Evolutionary conservation across 495 filamentous ascomycete species (phyloP), one percentile per base, ranked within the genome.

Genomic region (Tuber brumale): DNA sequence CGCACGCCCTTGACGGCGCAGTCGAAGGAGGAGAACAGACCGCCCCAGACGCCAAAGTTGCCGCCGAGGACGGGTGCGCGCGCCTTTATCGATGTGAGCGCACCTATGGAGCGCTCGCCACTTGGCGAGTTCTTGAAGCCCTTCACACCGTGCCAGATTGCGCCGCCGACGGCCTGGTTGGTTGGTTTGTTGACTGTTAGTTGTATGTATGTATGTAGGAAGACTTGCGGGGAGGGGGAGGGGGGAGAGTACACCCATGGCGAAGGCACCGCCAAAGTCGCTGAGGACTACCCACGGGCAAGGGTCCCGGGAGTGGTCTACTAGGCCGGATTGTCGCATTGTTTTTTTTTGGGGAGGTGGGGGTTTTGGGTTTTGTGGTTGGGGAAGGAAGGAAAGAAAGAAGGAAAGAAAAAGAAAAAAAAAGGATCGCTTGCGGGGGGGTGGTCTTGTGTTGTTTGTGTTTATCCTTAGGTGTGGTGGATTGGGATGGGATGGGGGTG

Each of bases 1-100:
- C 95, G 87, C 51, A 97, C 86, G 69, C 95, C 95, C 87, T 97
- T 97, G 39, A 99, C 92, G n/a, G 94, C 93, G 86, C 95, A 99
- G 85, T 99, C 95, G 83, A 92, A 97, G 57, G 92, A 95, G 76
- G 89, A 92, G 86, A 99, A 98, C 66, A 98, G 83, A 78, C 95
- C 95, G 81, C 95, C 96, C 95, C 95, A 99, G 45, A 94, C 92
- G 79, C 95, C 95, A 79, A 99, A 99, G 87, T 99, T 99, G 77
- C 95, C 95, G 76, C 95, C 95, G 72, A 98, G 88, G 70, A 98
- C 94, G 3, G 95, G 95, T 44, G 95, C 96, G 77, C 95, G 91
- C 73, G 94, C 93, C 87, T 99, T 99, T 86, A 99, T 94, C 44
- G 95, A 95, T 80, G 96, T 97, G 85, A 99, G 86, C 69, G 96